Evolutionary conservation across 805 yeast genomes (phyloP).

Genomic region (Saccharomycopsis olivae): DNA sequence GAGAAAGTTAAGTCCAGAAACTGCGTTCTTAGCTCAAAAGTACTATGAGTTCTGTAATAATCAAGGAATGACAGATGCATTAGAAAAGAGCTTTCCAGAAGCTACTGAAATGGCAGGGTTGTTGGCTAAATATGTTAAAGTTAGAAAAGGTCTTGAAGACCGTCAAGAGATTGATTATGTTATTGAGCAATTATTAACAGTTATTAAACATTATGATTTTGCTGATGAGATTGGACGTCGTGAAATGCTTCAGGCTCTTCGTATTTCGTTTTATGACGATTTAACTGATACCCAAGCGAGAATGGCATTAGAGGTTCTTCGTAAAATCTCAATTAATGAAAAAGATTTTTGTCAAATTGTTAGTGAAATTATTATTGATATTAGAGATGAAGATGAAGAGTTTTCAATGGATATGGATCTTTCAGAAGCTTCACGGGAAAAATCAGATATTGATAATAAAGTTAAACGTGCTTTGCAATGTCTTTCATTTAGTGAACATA

Average conservation of each 20-base stretch:
- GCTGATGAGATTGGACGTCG: constrained; percentile 88
- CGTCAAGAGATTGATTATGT: constrained; percentile 45
- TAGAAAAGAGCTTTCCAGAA: constrained; percentile 72
- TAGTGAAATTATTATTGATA: constrained; percentile 77
- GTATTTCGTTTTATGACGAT: constrained; percentile 49
- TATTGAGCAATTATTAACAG: constrained; percentile 56
- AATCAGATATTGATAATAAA: constrained; percentile 19
- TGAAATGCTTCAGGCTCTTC: constrained; percentile 49
- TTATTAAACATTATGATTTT: constrained; percentile 67
- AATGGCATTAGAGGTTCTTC: constrained; percentile 52
- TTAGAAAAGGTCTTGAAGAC: constrained; percentile 28
- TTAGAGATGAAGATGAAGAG: constrained; percentile 50
- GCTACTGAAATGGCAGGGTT: constrained; percentile 57
- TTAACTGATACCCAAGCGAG: constrained; percentile 44
- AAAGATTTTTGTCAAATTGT: constrained; percentile 76
- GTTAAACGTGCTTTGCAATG: constrained; percentile 37
- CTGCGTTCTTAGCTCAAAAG: constrained; percentile 59
- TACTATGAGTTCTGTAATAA: constrained; percentile 56
- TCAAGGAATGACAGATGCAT: constrained; percentile 37
- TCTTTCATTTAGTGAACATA: constrained; percentile 54
- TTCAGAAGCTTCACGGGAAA: constrained; percentile 21
- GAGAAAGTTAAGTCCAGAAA: constrained; percentile 61
- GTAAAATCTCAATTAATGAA: constrained; percentile 65
- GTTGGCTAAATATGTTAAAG: constrained; percentile 44
- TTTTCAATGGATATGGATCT: constrained; percentile 19